These are phyloP conservation scores for Rossbeevera mucosa DNA, from an alignment of 768 basidiomycete species.

Conservation along the genomic window DNA sequence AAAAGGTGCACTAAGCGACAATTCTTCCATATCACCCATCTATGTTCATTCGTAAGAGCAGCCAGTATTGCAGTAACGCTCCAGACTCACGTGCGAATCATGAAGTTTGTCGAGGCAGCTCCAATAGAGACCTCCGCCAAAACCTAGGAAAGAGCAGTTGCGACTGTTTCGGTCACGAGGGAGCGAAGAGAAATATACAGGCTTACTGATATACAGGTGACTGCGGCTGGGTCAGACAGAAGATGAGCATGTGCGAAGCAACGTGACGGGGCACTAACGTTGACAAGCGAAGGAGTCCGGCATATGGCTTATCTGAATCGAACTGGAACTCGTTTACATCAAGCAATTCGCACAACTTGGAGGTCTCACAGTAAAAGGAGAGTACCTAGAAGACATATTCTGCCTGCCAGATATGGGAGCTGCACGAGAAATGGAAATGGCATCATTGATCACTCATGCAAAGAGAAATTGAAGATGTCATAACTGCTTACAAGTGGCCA, in stretches of 20 bases:
- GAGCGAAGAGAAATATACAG: not conserved
- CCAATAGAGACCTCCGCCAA: slow-evolving; percentile 13
- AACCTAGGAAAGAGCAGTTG: slow-evolving; percentile 4
- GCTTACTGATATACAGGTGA: slow-evolving; percentile 7
- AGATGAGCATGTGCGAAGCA: not conserved
- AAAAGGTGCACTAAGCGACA: slow-evolving; percentile 13
- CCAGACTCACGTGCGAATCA: slow-evolving; percentile 27
- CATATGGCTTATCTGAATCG: not conserved
- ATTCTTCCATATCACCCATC: slow-evolving; percentile 28
- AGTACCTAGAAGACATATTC: slow-evolving; percentile 8
- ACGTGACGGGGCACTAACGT: slow-evolving; percentile 13
- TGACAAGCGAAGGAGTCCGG: slow-evolving; percentile 5
- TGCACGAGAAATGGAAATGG: not conserved
- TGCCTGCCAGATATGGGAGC: slow-evolving; percentile 26
- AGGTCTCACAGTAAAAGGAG: slow-evolving; percentile 13
- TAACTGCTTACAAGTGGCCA: slow-evolving; percentile 25
- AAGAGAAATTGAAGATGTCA: not conserved
- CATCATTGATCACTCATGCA: not conserved
- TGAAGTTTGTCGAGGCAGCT: slow-evolving; percentile 22
- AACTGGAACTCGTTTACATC: slow-evolving; percentile 1
- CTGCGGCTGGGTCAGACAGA: not conserved
- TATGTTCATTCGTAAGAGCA: slow-evolving; percentile 2
- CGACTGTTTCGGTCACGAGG: not conserved
- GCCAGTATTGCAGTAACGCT: not conserved
- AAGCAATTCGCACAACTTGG: not conserved